These are phyloP conservation scores for Russula virescens DNA, from an alignment of 768 basidiomycete species.

Conservation along the genomic window DNA sequence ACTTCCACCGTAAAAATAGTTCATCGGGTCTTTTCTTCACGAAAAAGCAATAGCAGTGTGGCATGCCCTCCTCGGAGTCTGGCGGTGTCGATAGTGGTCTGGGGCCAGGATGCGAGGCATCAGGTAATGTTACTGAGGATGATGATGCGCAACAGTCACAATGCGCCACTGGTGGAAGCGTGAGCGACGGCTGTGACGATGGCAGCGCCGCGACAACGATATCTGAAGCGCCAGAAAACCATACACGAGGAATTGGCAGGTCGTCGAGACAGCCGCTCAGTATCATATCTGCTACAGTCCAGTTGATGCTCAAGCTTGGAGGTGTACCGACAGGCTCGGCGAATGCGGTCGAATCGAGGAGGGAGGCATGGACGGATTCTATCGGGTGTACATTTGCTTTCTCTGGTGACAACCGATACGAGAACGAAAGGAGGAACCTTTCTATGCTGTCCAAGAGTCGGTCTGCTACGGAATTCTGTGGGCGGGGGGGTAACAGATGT, in stretches of 20 bases:
- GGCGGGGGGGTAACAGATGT: conserved; percentile 31
- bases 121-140: neutral
- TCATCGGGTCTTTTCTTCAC: neutral
- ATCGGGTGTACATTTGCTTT: neutral
- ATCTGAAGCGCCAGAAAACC: conserved; percentile 32
- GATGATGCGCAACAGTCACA: neutral
- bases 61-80: conserved; percentile 29
- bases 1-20: neutral
- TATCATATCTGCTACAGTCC: conserved; percentile 33
- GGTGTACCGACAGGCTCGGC: conserved; percentile 14
- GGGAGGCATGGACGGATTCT: conserved; percentile 10
- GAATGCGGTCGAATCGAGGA: conserved; percentile 15
- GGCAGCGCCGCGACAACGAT: conserved; percentile 27
- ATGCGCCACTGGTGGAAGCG: neutral
- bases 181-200: neutral
- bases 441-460: conserved; percentile 34
- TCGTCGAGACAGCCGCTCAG: conserved; percentile 35
- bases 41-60: neutral
- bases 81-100: conserved; percentile 29
- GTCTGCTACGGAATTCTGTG: conserved; percentile 26
- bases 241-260: conserved; percentile 27
- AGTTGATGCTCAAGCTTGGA: conserved; percentile 24
- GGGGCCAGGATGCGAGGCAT: neutral
- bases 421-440: conserved; percentile 35
- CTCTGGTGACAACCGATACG: conserved; percentile 22